Percentiles rank a stretch among this genome's conserved stretches.
These are phyloP conservation scores for Syzygium aqueum DNA, from an alignment of 345 rosid species.

Conservation along the genomic window DNA sequence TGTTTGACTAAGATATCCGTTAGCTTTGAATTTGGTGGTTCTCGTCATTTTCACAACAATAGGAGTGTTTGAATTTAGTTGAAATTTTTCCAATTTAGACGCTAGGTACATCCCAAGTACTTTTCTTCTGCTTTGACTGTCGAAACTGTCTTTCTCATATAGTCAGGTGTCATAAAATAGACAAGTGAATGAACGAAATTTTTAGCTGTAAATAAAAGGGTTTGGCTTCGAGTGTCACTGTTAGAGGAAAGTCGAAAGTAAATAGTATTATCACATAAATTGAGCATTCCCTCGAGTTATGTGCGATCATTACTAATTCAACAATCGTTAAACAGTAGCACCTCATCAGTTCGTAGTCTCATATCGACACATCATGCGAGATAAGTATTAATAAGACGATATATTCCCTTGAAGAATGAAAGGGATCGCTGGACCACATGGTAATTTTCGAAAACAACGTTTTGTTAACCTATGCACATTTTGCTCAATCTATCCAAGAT, in stretches of 20 bases:
- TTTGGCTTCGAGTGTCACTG: not conserved
- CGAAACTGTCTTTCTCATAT: not conserved
- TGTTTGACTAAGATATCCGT: not conserved
- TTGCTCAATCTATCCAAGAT: not conserved
- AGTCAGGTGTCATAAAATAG: not conserved
- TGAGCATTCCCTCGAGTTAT: not conserved
- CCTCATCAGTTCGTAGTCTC: not conserved
- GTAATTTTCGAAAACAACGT: not conserved
- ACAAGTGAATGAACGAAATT: not conserved
- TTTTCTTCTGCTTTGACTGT: not conserved
- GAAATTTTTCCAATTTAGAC: not conserved
- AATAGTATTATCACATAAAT: not conserved
- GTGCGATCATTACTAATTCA: not conserved
- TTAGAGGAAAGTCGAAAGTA: not conserved
- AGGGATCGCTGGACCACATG: not conserved
- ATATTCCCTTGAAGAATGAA: not conserved
- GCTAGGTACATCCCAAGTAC: not conserved
- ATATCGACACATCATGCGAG: not conserved
- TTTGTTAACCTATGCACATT: not conserved
- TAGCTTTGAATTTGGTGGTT: not conserved
- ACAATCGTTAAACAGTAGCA: not conserved
- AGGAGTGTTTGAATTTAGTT: not conserved
- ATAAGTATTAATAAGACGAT: not conserved
- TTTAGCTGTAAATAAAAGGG: not conserved
- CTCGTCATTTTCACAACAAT: not conserved